Conservation (phyloP, 2,329 filamentous ascomycete genomes). For the Sporothrix dimorphospora region DNA sequence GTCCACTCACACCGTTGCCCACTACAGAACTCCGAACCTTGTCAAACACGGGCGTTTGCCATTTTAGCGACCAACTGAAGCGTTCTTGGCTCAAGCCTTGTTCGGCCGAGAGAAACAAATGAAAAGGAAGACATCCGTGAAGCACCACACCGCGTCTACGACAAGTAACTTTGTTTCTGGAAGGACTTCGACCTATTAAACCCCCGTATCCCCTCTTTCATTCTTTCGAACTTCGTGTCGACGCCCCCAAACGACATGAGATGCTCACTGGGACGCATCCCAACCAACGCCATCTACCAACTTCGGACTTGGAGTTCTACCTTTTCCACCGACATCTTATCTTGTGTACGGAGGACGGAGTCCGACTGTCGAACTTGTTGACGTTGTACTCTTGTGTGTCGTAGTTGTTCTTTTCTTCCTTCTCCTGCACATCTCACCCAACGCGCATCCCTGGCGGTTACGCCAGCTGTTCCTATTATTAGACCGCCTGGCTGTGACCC, state of each 20-base stretch:
- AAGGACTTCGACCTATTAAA: neutral
- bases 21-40: neutral
- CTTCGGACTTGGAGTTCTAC: neutral
- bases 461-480: constrained; percentile 8
- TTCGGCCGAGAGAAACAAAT: neutral
- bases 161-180: no score
- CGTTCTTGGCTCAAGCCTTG: neutral
- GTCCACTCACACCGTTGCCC: neutral
- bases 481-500: neutral
- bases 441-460: neutral
- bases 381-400: no score
- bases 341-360: neutral
- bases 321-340: neutral
- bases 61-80: neutral
- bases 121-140: neutral
- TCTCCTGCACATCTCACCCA: neutral
- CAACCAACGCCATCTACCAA: neutral
- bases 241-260: neutral
- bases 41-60: neutral
- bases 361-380: neutral
- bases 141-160: neutral
- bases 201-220: neutral
- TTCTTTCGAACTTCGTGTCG: neutral
- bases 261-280: neutral
- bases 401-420: neutral